Percentiles rank a stretch among this genome's conserved stretches.
Conservation (phyloP, 2,329 filamentous ascomycete species). For the Fusarium metavorans region DNA sequence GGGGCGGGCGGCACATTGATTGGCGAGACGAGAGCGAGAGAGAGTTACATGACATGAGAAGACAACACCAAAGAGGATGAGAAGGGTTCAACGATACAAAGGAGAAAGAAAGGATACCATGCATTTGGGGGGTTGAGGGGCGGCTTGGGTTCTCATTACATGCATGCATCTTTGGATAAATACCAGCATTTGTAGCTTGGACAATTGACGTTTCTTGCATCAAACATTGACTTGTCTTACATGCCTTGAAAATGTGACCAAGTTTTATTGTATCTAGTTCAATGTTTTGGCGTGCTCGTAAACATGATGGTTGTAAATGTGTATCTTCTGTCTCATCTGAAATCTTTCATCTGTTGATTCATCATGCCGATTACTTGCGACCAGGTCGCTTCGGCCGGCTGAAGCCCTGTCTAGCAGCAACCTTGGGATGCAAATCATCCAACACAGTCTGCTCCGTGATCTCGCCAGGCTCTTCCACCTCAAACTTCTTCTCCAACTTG, state of each 20-base stretch:
- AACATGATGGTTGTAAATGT: background rate
- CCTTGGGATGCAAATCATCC: conserved; percentile 76
- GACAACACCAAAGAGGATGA: conserved; percentile 5
- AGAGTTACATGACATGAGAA: conserved; percentile 3
- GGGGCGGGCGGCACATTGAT: conserved; percentile 4
- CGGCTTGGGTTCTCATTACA: conserved; percentile 40
- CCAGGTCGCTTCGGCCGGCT: conserved; percentile 84
- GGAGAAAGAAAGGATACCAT: conserved; percentile 41
- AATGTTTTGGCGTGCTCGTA: background rate
- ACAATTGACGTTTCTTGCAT: conserved; percentile 43
- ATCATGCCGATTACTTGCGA: conserved; percentile 54
- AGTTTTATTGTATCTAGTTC: conserved; percentile 3
- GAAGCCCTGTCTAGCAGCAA: conserved; percentile 76
- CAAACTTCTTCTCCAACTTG: conserved; percentile 76
- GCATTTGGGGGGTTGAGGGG: conserved; percentile 34
- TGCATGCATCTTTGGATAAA: conserved; percentile 45
- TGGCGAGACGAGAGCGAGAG: background rate
- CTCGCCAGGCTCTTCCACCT: conserved; percentile 76
- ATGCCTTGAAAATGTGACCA: background rate
- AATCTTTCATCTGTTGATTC: conserved; percentile 1
- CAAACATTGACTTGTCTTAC: background rate
- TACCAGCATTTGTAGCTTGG: conserved; percentile 46
- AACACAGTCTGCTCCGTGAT: conserved; percentile 75
- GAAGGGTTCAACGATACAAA: conserved; percentile 32
- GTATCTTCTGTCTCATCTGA: conserved; percentile 9